Conservation (phyloP, 73 alveolate genomes). For the Paramecium caudatum region DNA sequence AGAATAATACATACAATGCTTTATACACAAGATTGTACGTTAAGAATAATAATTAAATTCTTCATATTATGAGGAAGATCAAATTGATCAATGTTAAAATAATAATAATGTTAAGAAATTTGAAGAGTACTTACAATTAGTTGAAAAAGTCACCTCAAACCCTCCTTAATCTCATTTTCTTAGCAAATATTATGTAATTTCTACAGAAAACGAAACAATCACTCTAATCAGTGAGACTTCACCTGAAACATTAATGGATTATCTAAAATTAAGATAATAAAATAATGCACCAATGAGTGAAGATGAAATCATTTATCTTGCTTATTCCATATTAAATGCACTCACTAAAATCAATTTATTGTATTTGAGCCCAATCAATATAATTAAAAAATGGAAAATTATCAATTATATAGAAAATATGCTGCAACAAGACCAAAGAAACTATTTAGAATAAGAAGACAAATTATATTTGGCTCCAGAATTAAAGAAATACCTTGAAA, state of each 20-base stretch:
- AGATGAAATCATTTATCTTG: slow-evolving; percentile 4
- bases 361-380: slow-evolving; percentile 31
- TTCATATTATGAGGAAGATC: slow-evolving; percentile 38
- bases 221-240: slow-evolving; percentile 22
- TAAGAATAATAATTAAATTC: neutral
- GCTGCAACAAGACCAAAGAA: neutral
- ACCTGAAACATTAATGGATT: slow-evolving; percentile 52
- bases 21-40: neutral
- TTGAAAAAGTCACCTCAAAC: neutral
- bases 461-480: slow-evolving; percentile 46
- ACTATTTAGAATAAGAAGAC: neutral
- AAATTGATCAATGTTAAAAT: slow-evolving; percentile 14
- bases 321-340: slow-evolving; percentile 28
- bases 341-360: neutral
- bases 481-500: neutral
- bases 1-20: neutral
- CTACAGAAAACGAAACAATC: slow-evolving; percentile 42
- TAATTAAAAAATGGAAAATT: slow-evolving; percentile 25
- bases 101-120: neutral
- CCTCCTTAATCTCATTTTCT: slow-evolving; percentile 52
- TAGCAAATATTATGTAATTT: slow-evolving; percentile 15
- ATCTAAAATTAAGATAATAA: slow-evolving; percentile 1
- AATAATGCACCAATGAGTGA: slow-evolving; percentile 58
- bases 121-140: slow-evolving; percentile 24
- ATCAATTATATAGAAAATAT: slow-evolving; percentile 25